Evolutionary conservation across 1,139 yeast genomes (phyloP).

Genomic region (Protomyces macrosporus): DNA sequence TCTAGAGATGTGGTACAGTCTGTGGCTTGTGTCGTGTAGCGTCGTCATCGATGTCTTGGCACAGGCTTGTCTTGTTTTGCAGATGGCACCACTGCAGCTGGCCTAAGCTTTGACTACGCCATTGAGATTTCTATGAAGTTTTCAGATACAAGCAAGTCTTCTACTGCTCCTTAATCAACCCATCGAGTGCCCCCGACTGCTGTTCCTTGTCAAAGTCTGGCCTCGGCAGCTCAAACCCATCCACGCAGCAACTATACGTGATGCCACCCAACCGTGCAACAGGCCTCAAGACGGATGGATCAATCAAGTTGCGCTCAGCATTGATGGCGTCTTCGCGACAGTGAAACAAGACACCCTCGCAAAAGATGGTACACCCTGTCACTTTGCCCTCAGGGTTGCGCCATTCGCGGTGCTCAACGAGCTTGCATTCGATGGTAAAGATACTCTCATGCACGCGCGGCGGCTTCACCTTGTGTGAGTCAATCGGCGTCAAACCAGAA

Average conservation of each 20-base stretch:
- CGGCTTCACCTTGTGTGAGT: conserved; percentile 48
- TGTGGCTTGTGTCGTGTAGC: no score
- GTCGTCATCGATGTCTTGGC: no score
- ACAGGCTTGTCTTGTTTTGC: neutral
- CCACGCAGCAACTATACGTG: conserved; percentile 45
- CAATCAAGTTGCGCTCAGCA: conserved; percentile 43
- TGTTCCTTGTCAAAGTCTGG: conserved; percentile 41
- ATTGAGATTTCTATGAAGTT: neutral
- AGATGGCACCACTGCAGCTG: neutral
- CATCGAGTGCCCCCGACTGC: conserved; percentile 1
- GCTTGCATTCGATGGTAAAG: conserved; percentile 54
- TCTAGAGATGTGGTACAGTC: no score
- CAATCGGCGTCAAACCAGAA: conserved; percentile 50
- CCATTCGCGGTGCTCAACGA: conserved; percentile 47
- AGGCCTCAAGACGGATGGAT: conserved; percentile 50
- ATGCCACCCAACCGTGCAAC: conserved; percentile 56
- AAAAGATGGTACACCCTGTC: conserved; percentile 45
- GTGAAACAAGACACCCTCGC: conserved; percentile 53
- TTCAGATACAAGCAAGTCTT: neutral
- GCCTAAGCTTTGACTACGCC: neutral
- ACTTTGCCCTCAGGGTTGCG: conserved; percentile 42
- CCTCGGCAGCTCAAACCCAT: conserved; percentile 44
- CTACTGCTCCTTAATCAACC: neutral
- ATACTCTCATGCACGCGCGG: conserved; percentile 59
- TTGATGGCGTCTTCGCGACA: conserved; percentile 52